These are phyloP conservation scores for Populus euphratica DNA, from an alignment of 345 rosid species.

Conservation along the genomic window DNA sequence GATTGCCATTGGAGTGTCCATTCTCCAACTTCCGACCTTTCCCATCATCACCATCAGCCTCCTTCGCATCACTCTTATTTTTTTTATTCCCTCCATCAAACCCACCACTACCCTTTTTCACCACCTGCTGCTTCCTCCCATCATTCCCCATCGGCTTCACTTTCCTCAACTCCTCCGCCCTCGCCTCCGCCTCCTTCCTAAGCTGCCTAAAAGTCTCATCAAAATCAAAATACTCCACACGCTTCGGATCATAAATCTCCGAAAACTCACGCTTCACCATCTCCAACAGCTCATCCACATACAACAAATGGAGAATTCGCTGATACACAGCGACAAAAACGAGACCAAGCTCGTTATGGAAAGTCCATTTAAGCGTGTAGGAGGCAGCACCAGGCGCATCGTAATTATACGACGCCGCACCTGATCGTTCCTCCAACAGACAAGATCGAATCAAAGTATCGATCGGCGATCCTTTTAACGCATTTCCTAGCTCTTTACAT, in stretches of 20 bases:
- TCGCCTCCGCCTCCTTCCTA: conserved; percentile 85
- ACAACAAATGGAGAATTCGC: conserved; percentile 79
- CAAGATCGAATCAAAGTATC: conserved; percentile 88
- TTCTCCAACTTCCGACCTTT: conserved; percentile 52
- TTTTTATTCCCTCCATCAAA: conserved; percentile 57
- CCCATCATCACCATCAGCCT: conserved; percentile 52
- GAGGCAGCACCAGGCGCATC: conserved; percentile 80
- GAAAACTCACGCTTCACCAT: conserved; percentile 72
- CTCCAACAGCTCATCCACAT: conserved; percentile 85
- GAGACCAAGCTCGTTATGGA: conserved; percentile 90
- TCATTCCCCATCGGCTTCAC: conserved; percentile 49
- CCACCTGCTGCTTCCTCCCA: conserved; percentile 60
- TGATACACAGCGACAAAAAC: conserved; percentile 97
- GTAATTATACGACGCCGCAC: conserved; percentile 62
- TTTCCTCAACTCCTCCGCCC: conserved; percentile 81
- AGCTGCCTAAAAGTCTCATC: conserved; percentile 89
- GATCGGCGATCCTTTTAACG: conserved; percentile 86
- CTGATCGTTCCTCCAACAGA: conserved; percentile 96
- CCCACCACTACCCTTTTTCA: conserved; percentile 44
- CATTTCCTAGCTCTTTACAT: conserved; percentile 89
- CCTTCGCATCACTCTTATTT: conserved; percentile 39
- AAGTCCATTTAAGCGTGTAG: conserved; percentile 95
- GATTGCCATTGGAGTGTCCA: conserved; percentile 59
- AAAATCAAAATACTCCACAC: conserved; percentile 57
- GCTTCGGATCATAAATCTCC: conserved; percentile 72